Percentiles rank a stretch among this genome's conserved stretches.
Conservation (phyloP, 306 rosid species). For the Bauhinia variegata region DNA sequence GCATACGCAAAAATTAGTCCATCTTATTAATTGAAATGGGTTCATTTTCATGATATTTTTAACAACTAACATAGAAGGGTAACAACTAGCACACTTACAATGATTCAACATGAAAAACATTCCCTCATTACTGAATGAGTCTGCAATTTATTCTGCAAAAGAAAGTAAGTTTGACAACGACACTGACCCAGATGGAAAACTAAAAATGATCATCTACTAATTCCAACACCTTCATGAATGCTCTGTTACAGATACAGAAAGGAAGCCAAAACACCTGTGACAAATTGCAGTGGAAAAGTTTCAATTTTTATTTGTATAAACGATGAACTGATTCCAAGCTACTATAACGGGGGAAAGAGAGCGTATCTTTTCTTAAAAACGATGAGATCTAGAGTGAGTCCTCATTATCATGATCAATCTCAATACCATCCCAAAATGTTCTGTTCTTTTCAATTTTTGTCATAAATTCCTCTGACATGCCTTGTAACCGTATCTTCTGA, state of each 20-base stretch:
- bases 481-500: slow-evolving; percentile 23
- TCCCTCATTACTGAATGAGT: not conserved
- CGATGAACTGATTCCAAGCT: not conserved
- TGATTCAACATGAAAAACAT: too few relatives aligned
- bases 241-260: slow-evolving; percentile 7
- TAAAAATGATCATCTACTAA: not conserved
- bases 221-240: not conserved
- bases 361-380: not conserved
- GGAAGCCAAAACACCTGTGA: not conserved
- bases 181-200: not conserved
- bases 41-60: too few relatives aligned
- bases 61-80: too few relatives aligned
- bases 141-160: slow-evolving; percentile 11
- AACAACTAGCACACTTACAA: too few relatives aligned
- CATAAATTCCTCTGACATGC: slow-evolving; percentile 24
- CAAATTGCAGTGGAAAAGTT: not conserved
- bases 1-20: too few relatives aligned
- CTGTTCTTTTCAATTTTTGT: not conserved
- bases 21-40: too few relatives aligned
- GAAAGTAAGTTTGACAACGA: slow-evolving; percentile 20
- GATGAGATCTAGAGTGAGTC: not conserved
- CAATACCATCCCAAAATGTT: not conserved
- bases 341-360: not conserved
- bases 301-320: not conserved
- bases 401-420: slow-evolving; percentile 6